Evolutionary conservation across 2,329 filamentous ascomycete genomes (phyloP), one percentile per base, ranked within the genome.

Genomic region (Tetracladium maxilliforme): DNA sequence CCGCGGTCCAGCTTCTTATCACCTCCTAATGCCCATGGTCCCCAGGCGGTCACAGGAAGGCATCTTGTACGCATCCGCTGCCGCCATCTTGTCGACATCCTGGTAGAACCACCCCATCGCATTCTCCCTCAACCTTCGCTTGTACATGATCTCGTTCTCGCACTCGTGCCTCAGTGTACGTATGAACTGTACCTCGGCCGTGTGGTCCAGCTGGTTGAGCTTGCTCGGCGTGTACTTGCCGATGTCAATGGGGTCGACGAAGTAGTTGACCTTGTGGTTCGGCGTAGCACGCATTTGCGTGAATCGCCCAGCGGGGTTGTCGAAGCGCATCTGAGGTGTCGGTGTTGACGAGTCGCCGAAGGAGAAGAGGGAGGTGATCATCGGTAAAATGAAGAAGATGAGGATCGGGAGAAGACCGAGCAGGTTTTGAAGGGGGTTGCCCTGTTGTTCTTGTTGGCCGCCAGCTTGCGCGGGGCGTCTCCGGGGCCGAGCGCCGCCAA

Each of bases 361-460:
- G 11, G 70, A 65, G 47, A 93, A 83, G 14, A 93, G 52, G 2
- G 79, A 87, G 12, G 81, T 82, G 28, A 95, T 58, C 14, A 92
- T 63, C 1, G 84, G 81, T 33, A 87, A 70, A 28, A 95, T 57
- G 46, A 98, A 92, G 40, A 98, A 72, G 35, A 98, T 60, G 27
- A 98, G 61, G 25, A 98, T 73, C 10, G 90, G 87, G 6, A 98
- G 64, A 10, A 98, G 64, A 30, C 83, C 79, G 28, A 81, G 54
- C 37, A 92, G 46, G 36, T 69, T 64, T 16, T 36, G 35, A 16
- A 27, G 31, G 43, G 43, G 60, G 59, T 39, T 32, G 24, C 64
- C 58, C 22, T 58, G 56, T 32, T 59, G 51, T 32, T 58, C 43
- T 54, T 54, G 33, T 58, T 54, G 38, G 51, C 54, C 61, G 35